A percentile compares a stretch with the other conserved stretches of the same genome.
phyloP scores from a whole-genome alignment of 805 yeast genomes.

The Wickerhamiella azymoides region DNA sequence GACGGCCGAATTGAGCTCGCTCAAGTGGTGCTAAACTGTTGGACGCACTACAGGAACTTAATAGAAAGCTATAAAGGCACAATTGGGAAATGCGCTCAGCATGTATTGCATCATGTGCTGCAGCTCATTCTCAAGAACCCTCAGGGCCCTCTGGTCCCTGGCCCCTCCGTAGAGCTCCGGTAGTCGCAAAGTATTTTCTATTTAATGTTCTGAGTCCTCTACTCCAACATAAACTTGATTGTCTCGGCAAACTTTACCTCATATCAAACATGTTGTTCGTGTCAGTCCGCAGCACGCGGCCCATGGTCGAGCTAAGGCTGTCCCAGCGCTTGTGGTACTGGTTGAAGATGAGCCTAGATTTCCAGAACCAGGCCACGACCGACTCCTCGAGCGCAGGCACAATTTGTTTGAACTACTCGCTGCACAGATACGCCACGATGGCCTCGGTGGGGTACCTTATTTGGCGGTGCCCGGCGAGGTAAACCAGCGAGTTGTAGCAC shows the following conservation, averaged over 20 bases:
- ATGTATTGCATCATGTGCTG: background rate
- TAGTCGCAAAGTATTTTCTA: too few relatives aligned
- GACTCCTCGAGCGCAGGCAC: constrained; percentile 83
- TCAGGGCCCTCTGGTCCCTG: too few relatives aligned
- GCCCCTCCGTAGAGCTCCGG: too few relatives aligned
- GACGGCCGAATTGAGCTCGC: too few relatives aligned
- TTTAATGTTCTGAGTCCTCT: too few relatives aligned
- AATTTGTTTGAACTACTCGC: constrained; percentile 54
- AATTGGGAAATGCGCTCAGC: background rate
- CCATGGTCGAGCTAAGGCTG: constrained; percentile 33
- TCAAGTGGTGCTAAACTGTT: too few relatives aligned
- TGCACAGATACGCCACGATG: constrained; percentile 53
- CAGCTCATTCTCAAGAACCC: too few relatives aligned
- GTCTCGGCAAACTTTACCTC: constrained; percentile 74
- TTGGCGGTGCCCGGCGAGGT: constrained; percentile 72
- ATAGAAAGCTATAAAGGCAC: background rate
- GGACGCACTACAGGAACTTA: too few relatives aligned
- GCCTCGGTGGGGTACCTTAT: constrained; percentile 53
- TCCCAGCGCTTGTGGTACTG: constrained; percentile 73
- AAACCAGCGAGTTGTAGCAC: constrained; percentile 74
- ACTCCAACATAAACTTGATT: constrained; percentile 53
- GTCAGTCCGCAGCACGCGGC: constrained; percentile 68
- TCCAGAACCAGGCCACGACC: constrained; percentile 81
- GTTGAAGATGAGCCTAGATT: constrained; percentile 67
- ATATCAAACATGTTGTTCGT: constrained; percentile 62